Evolutionary conservation across 257 asterid species (phyloP).

Genomic region (Eucommia ulmoides): DNA sequence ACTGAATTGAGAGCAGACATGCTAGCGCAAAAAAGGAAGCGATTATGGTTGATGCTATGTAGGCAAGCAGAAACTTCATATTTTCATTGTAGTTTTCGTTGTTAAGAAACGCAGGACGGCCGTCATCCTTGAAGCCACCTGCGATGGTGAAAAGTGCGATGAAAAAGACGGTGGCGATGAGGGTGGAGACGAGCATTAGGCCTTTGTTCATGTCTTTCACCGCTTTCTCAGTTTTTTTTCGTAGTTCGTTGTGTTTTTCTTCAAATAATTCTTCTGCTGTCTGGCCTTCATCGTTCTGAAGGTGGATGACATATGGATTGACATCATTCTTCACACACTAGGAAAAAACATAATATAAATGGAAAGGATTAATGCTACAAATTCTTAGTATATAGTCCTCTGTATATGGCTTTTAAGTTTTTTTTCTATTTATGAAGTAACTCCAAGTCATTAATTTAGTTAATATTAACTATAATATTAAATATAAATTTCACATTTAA

Average conservation of each 20-base stretch:
- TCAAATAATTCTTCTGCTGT: neutral
- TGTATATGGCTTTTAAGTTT: too few relatives aligned
- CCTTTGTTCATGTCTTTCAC: neutral
- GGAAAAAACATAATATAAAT: too few relatives aligned
- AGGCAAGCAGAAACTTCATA: neutral
- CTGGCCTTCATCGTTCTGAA: neutral
- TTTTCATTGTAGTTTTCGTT: too few relatives aligned
- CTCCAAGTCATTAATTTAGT: too few relatives aligned
- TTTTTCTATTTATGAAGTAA: too few relatives aligned
- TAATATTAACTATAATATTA: too few relatives aligned
- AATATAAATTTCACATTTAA: too few relatives aligned
- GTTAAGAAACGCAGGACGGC: conserved; percentile 1
- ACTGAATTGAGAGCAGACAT: neutral
- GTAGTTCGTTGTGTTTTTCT: neutral
- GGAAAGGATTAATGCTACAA: too few relatives aligned
- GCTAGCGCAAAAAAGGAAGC: neutral
- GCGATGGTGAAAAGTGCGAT: conserved; percentile 10
- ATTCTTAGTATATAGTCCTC: too few relatives aligned
- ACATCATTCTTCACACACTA: too few relatives aligned
- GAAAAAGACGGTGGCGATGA: conserved; percentile 6
- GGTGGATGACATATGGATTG: too few relatives aligned
- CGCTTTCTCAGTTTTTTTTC: neutral
- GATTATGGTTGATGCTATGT: neutral
- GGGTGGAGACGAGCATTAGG: conserved; percentile 6
- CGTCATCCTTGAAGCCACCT: conserved; percentile 6